Evolutionary conservation across 2,329 filamentous ascomycete species (phyloP), one percentile per base, ranked within the genome.

Genomic region (Cladosporium austrohemisphaericum): DNA sequence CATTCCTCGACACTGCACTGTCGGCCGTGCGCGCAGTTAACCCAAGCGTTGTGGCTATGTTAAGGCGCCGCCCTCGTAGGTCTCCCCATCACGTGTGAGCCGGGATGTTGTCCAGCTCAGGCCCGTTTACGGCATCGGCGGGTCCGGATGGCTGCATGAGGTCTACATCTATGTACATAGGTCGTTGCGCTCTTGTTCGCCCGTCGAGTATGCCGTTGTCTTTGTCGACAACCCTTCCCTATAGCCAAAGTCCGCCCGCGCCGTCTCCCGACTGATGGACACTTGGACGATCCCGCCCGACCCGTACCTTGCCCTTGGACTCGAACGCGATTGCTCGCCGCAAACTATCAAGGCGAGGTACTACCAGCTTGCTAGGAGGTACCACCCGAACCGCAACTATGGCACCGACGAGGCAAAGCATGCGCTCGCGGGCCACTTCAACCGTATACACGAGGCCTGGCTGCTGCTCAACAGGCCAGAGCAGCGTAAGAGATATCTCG

Each of bases 331-430:
- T 51, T 90, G 90, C 13, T 87, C 86, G 0, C 72, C 81, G 28
- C 83, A 88, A 55, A 80, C 95, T 61, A 80, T 98, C 71, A 96
- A 94, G 68, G 82, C 81, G 13, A 88, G 89, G 19, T 98, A 98
- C 72, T 86, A 88, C 64, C 95, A 94, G 65, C 81, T 86, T 45
- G 93, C 93, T 4, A 75, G 97, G 46, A 89, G 83, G 67, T 82
- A 92, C 61, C 93, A 98, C 59, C 74, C 74, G 4, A 66, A 65
- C 36, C 54, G 62, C 54, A 73, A 73, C 89, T 77, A 58, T 70
- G 46, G 49, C 22, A 58, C 57, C 40, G 57, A 55, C 88, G 82
- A 55, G 40, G 54, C 53, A 14, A 61, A 57, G 40, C 38, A 49
- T 10, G 57, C 55, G 3, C 49, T 60, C 2, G 41, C 56, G 14